Evolutionary conservation across 1,284 basidiomycete species (phyloP).

Genomic region (Microbotryum intermedium): DNA sequence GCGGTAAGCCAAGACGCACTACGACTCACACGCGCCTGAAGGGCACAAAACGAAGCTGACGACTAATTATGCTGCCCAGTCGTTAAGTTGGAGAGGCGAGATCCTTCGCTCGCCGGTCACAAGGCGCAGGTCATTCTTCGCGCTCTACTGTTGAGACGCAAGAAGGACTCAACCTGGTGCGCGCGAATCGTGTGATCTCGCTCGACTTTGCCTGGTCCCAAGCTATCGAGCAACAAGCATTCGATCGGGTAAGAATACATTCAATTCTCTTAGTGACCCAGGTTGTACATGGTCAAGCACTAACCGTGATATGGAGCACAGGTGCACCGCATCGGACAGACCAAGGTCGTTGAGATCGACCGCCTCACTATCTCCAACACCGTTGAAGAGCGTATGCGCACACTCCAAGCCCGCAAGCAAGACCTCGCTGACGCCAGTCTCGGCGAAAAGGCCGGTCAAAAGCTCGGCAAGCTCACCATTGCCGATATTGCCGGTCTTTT

Average conservation of each 20-base stretch:
- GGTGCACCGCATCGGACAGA: constrained; percentile 55
- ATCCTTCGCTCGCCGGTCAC: constrained; percentile 47
- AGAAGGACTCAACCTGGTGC: constrained; percentile 22
- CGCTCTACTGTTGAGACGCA: constrained; percentile 62
- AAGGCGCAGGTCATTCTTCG: constrained; percentile 47
- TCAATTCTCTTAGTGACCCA: no score
- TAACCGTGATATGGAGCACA: no score
- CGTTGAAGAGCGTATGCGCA: constrained; percentile 41
- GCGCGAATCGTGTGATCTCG: constrained; percentile 45
- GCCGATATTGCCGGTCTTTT: constrained; percentile 19
- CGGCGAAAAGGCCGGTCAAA: constrained; percentile 24
- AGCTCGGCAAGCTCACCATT: constrained; percentile 25
- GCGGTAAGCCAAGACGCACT: no score
- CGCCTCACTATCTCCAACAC: constrained; percentile 41
- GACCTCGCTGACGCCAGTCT: constrained; percentile 23
- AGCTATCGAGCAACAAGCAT: constrained; percentile 56
- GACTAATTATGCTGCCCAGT: no score
- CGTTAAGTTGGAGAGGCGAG: constrained; percentile 44
- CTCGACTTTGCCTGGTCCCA: constrained; percentile 52
- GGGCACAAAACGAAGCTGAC: no score
- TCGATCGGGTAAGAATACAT: no score
- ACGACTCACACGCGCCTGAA: no score
- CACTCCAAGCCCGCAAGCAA: constrained; percentile 35
- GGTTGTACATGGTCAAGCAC: no score
- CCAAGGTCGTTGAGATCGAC: constrained; percentile 50